Evolutionary conservation across 108 stramenopile species (phyloP).

Genomic region (Skeletonema costatum): DNA sequence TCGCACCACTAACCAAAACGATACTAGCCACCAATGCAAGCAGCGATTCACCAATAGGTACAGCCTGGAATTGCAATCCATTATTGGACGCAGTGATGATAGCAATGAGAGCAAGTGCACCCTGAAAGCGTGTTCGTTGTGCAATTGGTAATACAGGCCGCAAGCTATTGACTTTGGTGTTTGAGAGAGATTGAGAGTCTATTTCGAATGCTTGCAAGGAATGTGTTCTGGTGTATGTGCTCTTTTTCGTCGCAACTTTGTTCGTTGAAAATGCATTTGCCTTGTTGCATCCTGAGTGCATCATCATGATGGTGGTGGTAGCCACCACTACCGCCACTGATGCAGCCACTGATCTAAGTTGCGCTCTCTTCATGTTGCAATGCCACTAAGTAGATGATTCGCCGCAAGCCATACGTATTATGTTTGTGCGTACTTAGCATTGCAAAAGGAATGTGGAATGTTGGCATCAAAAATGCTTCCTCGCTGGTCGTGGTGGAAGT

Average conservation of each 20-base stretch:
- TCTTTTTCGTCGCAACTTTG: background rate
- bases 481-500: background rate
- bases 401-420: too few relatives aligned
- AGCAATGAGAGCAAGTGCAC: background rate
- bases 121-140: slow-evolving; percentile 9
- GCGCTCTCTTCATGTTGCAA: too few relatives aligned
- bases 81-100: slow-evolving; percentile 11
- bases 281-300: background rate
- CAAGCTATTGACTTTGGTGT: background rate
- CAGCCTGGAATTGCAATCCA: slow-evolving; percentile 1
- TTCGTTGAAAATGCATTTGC: background rate
- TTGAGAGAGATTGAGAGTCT: background rate
- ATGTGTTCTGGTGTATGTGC: background rate
- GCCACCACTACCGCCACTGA: background rate
- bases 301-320: too few relatives aligned
- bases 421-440: too few relatives aligned
- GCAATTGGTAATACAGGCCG: background rate
- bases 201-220: background rate
- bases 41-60: slow-evolving; percentile 1
- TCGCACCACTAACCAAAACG: slow-evolving; percentile 10
- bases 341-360: background rate
- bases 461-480: background rate
- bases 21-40: slow-evolving; percentile 1
- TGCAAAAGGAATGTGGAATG: background rate
- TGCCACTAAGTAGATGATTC: too few relatives aligned